phyloP scores from a whole-genome alignment of 2,329 filamentous ascomycete genomes.

The Pseudogymnoascus sp. region DNA sequence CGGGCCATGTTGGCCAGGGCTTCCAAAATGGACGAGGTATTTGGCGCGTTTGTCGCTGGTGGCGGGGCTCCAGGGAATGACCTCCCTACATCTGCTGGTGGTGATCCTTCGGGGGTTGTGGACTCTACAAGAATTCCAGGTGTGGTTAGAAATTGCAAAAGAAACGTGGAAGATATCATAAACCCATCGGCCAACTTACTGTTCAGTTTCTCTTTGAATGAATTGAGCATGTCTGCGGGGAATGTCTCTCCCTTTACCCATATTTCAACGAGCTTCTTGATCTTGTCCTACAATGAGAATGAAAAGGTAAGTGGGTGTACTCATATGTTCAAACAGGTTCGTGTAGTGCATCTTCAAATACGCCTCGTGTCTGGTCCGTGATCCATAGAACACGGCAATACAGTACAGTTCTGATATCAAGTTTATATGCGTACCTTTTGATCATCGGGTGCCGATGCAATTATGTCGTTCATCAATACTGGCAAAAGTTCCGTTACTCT shows the following conservation, averaged over 20 bases:
- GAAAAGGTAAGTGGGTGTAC: conserved; percentile 40
- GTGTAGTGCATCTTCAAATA: background rate
- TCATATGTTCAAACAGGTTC: conserved; percentile 10
- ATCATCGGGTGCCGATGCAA: conserved; percentile 77
- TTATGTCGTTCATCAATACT: conserved; percentile 89
- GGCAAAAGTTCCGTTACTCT: conserved; percentile 94
- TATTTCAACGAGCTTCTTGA: conserved; percentile 90
- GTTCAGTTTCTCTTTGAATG: conserved; percentile 75
- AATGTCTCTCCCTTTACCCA: conserved; percentile 97
- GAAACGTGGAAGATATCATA: conserved; percentile 8
- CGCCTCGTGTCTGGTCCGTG: background rate
- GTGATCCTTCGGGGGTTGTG: conserved; percentile 61
- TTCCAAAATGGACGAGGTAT: conserved; percentile 62
- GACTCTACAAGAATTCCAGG: conserved; percentile 46
- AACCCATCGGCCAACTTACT: conserved; percentile 46
- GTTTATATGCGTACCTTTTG: conserved; percentile 76
- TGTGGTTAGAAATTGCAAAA: conserved; percentile 33
- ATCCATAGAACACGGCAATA: conserved; percentile 10
- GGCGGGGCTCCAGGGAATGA: conserved; percentile 34
- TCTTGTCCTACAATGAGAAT: conserved; percentile 71
- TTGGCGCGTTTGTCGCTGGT: conserved; percentile 38
- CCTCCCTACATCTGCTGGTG: conserved; percentile 32
- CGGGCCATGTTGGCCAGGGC: conserved; percentile 74
- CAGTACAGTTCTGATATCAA: conserved; percentile 11
- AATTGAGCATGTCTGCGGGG: conserved; percentile 66